Percentiles rank a stretch among this genome's conserved stretches.
Evolutionary conservation across 2,329 filamentous ascomycete species (phyloP).

Genomic region (Epicoccum sorghinum): DNA sequence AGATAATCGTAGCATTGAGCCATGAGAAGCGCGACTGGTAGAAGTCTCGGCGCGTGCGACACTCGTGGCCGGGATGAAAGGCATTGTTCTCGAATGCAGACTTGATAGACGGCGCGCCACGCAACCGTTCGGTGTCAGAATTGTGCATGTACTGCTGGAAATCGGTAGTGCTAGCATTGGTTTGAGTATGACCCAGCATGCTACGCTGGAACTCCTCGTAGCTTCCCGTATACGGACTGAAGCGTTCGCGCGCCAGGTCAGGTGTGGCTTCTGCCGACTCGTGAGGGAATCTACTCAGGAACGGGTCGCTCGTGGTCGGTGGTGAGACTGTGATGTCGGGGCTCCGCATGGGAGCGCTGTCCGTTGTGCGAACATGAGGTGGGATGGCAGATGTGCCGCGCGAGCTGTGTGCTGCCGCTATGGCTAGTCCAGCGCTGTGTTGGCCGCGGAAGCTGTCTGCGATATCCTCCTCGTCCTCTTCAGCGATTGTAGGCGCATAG

Average conservation of each 20-base stretch:
- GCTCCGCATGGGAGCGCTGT: constrained; percentile 8
- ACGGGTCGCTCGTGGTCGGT: constrained; percentile 37
- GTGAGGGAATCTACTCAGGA: constrained; percentile 34
- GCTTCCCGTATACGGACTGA: constrained; percentile 35
- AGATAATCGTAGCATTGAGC: constrained; percentile 52
- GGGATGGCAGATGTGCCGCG: constrained; percentile 7
- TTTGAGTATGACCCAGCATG: constrained; percentile 26
- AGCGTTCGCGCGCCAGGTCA: constrained; percentile 41
- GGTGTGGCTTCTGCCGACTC: constrained; percentile 39
- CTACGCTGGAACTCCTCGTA: constrained; percentile 39
- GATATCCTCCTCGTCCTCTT: constrained; percentile 41
- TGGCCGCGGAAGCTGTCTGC: constrained; percentile 28
- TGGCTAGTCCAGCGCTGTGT: constrained; percentile 43
- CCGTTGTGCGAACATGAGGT: constrained; percentile 1
- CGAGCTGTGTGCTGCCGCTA: constrained; percentile 28
- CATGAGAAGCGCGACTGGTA: constrained; percentile 51
- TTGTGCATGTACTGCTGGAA: constrained; percentile 39
- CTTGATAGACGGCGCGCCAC: constrained; percentile 38
- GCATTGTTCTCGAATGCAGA: constrained; percentile 43
- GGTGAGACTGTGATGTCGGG: constrained; percentile 28
- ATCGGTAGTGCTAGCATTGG: constrained; percentile 31
- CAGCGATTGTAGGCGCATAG: constrained; percentile 35
- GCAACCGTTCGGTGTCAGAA: constrained; percentile 30
- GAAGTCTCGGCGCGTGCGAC: constrained; percentile 46
- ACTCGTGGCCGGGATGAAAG: constrained; percentile 45